Conservation (phyloP, 1,284 basidiomycete genomes). For the Moesziomyces sp. region DNA sequence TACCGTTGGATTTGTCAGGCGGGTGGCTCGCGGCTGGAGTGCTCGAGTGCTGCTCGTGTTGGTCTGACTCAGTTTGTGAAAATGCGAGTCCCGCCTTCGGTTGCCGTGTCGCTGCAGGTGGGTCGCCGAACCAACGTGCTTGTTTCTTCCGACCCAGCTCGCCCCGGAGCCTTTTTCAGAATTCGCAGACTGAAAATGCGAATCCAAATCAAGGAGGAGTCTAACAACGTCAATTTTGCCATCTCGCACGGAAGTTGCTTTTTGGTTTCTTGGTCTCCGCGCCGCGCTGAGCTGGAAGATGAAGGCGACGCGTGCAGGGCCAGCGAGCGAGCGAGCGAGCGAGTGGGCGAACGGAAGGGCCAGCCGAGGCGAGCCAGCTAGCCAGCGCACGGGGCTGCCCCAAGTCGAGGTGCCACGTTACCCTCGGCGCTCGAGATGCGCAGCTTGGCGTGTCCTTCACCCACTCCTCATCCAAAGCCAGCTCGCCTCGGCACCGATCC, state of each 20-base stretch:
- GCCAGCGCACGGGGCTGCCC: constrained; percentile 18
- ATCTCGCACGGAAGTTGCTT: neutral
- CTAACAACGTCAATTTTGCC: neutral
- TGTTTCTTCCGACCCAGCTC: neutral
- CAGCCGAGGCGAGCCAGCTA: neutral
- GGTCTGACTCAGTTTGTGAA: neutral
- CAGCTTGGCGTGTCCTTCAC: neutral
- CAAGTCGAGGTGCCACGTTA: constrained; percentile 6
- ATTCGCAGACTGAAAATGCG: no score
- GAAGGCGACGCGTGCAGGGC: neutral
- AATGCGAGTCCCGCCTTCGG: neutral
- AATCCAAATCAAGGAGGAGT: no score
- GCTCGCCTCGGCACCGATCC: no score
- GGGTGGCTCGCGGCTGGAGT: no score
- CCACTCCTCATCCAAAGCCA: neutral
- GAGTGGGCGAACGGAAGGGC: constrained; percentile 7
- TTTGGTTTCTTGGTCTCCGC: neutral
- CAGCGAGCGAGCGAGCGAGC: constrained; percentile 2
- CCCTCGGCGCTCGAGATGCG: constrained; percentile 2
- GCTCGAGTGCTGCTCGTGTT: neutral
- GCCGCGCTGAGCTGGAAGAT: constrained; percentile 10
- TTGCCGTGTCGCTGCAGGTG: neutral
- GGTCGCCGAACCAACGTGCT: neutral
- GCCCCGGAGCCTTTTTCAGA: no score
- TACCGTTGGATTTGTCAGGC: neutral